Evolutionary conservation across 2,329 filamentous ascomycete genomes (phyloP).

Genomic region (Neopestalotiopsis clavispora): DNA sequence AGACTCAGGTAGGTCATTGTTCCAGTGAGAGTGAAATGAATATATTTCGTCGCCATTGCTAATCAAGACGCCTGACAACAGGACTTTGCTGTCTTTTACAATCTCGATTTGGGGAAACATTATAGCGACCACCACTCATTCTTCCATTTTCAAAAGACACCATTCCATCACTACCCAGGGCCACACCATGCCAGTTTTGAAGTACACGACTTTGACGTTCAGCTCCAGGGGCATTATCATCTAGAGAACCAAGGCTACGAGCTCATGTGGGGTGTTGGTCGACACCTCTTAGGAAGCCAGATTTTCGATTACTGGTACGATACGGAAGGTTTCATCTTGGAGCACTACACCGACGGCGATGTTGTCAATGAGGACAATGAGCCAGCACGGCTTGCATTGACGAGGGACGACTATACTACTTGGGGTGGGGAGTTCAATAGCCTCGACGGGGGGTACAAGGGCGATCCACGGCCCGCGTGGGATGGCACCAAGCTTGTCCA

Average conservation of each 20-base stretch:
- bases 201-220: slow-evolving; percentile 62
- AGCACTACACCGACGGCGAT: slow-evolving; percentile 65
- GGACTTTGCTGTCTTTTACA: too few relatives aligned
- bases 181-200: slow-evolving; percentile 63
- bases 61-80: too few relatives aligned
- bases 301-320: slow-evolving; percentile 53
- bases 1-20: too few relatives aligned
- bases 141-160: slow-evolving; percentile 43
- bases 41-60: too few relatives aligned
- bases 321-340: slow-evolving; percentile 46
- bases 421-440: too few relatives aligned
- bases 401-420: too few relatives aligned
- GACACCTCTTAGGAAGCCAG: slow-evolving; percentile 61
- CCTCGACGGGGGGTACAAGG: too few relatives aligned
- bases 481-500: too few relatives aligned
- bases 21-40: too few relatives aligned
- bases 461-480: too few relatives aligned
- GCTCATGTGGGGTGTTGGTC: slow-evolving; percentile 61
- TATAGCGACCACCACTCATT: slow-evolving; percentile 59
- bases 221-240: slow-evolving; percentile 62
- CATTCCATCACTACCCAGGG: slow-evolving; percentile 33
- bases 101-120: slow-evolving; percentile 46
- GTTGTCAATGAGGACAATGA: slow-evolving; percentile 53
- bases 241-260: slow-evolving; percentile 54
- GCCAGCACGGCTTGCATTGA: too few relatives aligned